A percentile compares a stretch with the other conserved stretches of the same genome.
phyloP scores from a whole-genome alignment of 1,139 yeast genomes.

The Magnusiomyces starmeri region DNA sequence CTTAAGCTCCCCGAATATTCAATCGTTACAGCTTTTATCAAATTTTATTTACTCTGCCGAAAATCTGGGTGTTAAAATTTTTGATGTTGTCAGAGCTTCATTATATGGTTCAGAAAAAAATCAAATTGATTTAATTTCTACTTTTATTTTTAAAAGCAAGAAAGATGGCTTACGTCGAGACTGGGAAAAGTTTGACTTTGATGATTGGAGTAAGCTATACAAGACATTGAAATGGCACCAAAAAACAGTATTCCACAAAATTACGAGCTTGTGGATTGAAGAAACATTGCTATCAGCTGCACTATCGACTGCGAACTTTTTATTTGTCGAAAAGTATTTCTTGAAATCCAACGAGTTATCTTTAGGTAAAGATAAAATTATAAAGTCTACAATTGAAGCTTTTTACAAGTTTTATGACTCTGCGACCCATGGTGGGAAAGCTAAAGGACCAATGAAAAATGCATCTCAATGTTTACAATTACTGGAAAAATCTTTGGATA shows the following conservation, averaged over 20 bases:
- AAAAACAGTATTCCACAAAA: slow-evolving; percentile 15
- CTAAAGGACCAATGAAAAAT: slow-evolving; percentile 28
- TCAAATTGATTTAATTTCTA: slow-evolving; percentile 11
- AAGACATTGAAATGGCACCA: slow-evolving; percentile 18
- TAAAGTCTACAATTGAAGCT: slow-evolving; percentile 18
- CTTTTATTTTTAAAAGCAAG: slow-evolving; percentile 6
- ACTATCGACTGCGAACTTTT: slow-evolving; percentile 17
- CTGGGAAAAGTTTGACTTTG: slow-evolving; percentile 8
- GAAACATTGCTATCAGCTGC: slow-evolving; percentile 16
- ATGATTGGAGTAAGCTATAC: slow-evolving; percentile 7
- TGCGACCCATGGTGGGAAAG: slow-evolving; percentile 30
- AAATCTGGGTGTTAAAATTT: slow-evolving; percentile 8
- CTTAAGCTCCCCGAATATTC: not conserved
- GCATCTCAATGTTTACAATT: slow-evolving; percentile 26
- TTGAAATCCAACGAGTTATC: not conserved
- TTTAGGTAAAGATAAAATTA: slow-evolving; percentile 3
- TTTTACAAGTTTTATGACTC: slow-evolving; percentile 27
- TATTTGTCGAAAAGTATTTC: slow-evolving; percentile 19
- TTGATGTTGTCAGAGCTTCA: slow-evolving; percentile 12
- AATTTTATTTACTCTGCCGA: not conserved
- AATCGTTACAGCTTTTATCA: not conserved
- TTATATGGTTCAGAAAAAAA: slow-evolving; percentile 16
- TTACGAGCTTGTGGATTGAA: slow-evolving; percentile 20
- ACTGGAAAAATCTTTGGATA: slow-evolving; percentile 11
- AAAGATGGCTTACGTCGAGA: not conserved